These are phyloP conservation scores for Trifolium dubium DNA, from an alignment of 306 rosid species.

Conservation along the genomic window DNA sequence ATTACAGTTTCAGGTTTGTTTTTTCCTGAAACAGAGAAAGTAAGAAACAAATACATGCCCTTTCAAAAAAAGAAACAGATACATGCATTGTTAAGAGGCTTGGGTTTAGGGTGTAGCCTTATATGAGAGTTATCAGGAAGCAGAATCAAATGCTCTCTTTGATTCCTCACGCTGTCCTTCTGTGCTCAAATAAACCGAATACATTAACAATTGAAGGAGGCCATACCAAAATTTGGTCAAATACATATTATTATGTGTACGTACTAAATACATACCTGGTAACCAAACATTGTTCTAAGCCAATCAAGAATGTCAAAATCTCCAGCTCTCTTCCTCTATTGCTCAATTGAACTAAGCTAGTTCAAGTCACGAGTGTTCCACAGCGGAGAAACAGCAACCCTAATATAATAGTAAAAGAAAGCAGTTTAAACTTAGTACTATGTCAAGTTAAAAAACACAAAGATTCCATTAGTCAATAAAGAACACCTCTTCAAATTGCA, in stretches of 20 bases:
- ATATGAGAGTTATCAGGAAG: slow-evolving; percentile 86
- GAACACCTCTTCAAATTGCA: slow-evolving; percentile 95
- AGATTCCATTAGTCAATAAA: slow-evolving; percentile 15
- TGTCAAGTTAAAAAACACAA: slow-evolving; percentile 34
- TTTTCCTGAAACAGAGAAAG: slow-evolving; percentile 23
- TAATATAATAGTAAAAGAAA: slow-evolving; percentile 60
- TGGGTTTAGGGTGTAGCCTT: slow-evolving; percentile 90
- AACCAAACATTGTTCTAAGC: slow-evolving; percentile 97
- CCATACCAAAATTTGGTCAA: slow-evolving; percentile 25
- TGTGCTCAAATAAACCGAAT: slow-evolving; percentile 54
- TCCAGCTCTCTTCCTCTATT: slow-evolving; percentile 71
- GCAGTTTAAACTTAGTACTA: slow-evolving; percentile 38
- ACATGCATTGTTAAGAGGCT: slow-evolving; percentile 87
- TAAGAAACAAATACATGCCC: no score
- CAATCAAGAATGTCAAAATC: slow-evolving; percentile 94
- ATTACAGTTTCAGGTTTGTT: slow-evolving; percentile 20
- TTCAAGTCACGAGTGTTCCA: slow-evolving; percentile 81
- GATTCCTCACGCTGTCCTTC: slow-evolving; percentile 94
- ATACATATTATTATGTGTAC: background rate
- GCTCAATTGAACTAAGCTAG: slow-evolving; percentile 88
- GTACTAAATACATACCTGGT: slow-evolving; percentile 74
- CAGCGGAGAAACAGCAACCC: slow-evolving; percentile 85
- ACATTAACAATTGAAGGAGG: slow-evolving; percentile 38
- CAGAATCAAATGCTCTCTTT: slow-evolving; percentile 90
- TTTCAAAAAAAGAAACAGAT: no score